phyloP scores from a whole-genome alignment of 768 basidiomycete genomes.

The Psilocybe cyanescens region DNA sequence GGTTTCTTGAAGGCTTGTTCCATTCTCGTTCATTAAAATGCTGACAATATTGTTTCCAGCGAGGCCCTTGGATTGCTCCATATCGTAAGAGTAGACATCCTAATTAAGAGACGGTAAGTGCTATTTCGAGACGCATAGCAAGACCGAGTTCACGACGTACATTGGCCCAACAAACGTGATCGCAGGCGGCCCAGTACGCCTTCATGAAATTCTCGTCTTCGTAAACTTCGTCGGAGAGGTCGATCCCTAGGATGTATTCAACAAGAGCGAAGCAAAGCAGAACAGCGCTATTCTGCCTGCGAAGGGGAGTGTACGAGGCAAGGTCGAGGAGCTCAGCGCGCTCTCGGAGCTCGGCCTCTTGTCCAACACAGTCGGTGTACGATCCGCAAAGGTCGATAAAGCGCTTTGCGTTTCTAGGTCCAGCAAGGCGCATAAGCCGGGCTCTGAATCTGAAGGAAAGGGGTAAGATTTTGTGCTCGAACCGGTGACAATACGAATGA shows the following conservation, averaged over 20 bases:
- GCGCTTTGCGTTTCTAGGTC: slow-evolving; percentile 50
- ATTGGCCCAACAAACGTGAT: slow-evolving; percentile 74
- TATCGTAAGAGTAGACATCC: slow-evolving; percentile 77
- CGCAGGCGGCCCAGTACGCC: slow-evolving; percentile 61
- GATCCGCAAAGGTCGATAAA: slow-evolving; percentile 56
- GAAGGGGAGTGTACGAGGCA: slow-evolving; percentile 56
- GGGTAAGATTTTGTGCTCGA: slow-evolving; percentile 4
- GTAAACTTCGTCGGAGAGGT: slow-evolving; percentile 66
- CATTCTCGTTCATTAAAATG: slow-evolving; percentile 62
- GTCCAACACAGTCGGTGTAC: slow-evolving; percentile 62
- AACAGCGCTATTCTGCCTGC: slow-evolving; percentile 73
- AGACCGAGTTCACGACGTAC: slow-evolving; percentile 38
- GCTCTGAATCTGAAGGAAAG: slow-evolving; percentile 49
- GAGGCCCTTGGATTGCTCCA: slow-evolving; percentile 71
- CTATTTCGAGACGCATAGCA: neutral
- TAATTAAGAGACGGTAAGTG: slow-evolving; percentile 26
- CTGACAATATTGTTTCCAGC: slow-evolving; percentile 71
- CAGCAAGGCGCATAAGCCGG: slow-evolving; percentile 47
- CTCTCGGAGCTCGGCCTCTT: slow-evolving; percentile 66
- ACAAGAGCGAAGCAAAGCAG: slow-evolving; percentile 65
- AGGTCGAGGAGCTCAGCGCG: slow-evolving; percentile 56
- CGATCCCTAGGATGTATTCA: slow-evolving; percentile 62
- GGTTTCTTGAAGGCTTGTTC: slow-evolving; percentile 59
- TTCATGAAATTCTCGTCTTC: slow-evolving; percentile 56
- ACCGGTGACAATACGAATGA: slow-evolving; percentile 9